Base-by-base conservation (phyloP, 257 asterid species). In the Solanum megistacrolobum region DNA sequence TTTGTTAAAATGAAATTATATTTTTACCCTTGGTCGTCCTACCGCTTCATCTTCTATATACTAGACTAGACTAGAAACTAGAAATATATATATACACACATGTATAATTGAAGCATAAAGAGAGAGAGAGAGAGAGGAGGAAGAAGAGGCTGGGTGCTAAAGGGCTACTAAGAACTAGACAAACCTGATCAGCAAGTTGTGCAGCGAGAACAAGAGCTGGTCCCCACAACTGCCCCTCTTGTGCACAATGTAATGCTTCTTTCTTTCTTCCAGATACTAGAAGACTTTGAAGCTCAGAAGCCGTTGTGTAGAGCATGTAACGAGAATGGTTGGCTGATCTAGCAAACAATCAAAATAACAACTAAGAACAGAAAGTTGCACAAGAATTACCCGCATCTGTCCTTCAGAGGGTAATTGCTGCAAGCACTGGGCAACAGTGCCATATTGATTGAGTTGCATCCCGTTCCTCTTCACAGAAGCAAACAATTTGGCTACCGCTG, bases 151-250 rank as follows among this genome's bases (percentile, higher is more conserved):
- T 25, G 87, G 58, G 27, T 83, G 60, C 87, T 29, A 79, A 73
- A 48, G 20, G 43, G 21, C 16, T 5, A 82, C 43, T 9, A 12
- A 82, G 86, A 82, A 48, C 69, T 65, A 48, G 69, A 84, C 83
- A 78, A 84, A 89, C 99, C 94, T 96, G 98, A 89, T 95, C 95
- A 39, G 98, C 98, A 87, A 97, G 98, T 89, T 93, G 99, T 72
- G 99, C 99, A 89, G 99, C 99, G 88, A 97, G 99, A 89, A 95
- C 94, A 90, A 97, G 96, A 87, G 99, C 99, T 88, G 97, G 99
- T 55, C 99, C 98, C 99, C 99, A 97, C 92, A 97, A 87, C 88
- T 95, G 99, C 88, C 99, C 99, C 93, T 95, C 98, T 89, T 95
- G 99, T 84, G 99, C 99, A 94, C 94, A 89, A 83, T 93, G 95